A percentile compares a stretch with the other conserved stretches of the same genome.
Conservation (phyloP, 1,284 basidiomycete genomes). For the Rhodotorula glutinis region DNA sequence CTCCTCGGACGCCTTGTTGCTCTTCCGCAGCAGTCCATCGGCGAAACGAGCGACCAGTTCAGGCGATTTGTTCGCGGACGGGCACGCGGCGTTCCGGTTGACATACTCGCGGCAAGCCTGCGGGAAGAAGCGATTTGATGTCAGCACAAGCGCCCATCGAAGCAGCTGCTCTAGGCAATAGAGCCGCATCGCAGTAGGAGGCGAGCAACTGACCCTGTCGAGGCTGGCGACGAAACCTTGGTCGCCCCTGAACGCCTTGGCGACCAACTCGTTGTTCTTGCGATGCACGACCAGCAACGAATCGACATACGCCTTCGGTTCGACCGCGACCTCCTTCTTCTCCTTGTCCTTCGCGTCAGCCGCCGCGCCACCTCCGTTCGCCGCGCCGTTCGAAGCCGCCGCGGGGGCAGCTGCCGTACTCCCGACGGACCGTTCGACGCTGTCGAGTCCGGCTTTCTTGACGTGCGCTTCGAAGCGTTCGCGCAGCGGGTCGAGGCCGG, state of each 20-base stretch:
- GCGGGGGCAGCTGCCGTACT: conserved; percentile 46
- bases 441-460: conserved; percentile 79
- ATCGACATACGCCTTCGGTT: conserved; percentile 90
- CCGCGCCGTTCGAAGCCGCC: not conserved
- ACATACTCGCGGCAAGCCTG: conserved; percentile 94
- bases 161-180: too few species aligned
- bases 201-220: conserved; percentile 57
- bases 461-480: conserved; percentile 93
- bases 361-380: not conserved
- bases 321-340: conserved; percentile 44
- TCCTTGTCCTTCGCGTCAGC: conserved; percentile 46
- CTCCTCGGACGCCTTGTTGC: conserved; percentile 88
- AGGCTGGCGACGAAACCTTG: conserved; percentile 92
- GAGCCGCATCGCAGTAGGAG: too few species aligned
- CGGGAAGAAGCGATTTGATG: conserved; percentile 39
- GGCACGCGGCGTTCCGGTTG: conserved; percentile 88
- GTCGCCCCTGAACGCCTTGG: conserved; percentile 86
- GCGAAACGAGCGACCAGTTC: conserved; percentile 93
- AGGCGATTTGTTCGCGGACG: conserved; percentile 78
- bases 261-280: conserved; percentile 88
- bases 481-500: conserved; percentile 86
- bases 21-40: conserved; percentile 87
- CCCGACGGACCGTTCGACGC: conserved; percentile 69
- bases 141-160: too few species aligned
- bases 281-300: conserved; percentile 85